A percentile compares a stretch with the other conserved stretches of the same genome.
These are phyloP conservation scores for Pseudogymnoascus sp. DNA, from an alignment of 2,329 filamentous ascomycete genomes.

Conservation along the genomic window DNA sequence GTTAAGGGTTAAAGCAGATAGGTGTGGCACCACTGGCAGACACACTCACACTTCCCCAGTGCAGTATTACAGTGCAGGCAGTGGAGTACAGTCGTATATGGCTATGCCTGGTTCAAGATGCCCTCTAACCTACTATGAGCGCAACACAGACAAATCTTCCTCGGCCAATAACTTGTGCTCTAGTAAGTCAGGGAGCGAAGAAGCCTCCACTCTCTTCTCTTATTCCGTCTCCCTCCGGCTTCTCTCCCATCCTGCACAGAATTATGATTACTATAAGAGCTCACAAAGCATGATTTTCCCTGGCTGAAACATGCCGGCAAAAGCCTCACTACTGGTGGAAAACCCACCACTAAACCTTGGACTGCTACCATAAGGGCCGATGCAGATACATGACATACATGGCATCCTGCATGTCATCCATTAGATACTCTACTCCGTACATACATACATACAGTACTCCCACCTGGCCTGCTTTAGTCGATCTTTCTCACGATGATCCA, in stretches of 20 bases:
- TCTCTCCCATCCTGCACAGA: not conserved
- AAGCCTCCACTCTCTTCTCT: not conserved
- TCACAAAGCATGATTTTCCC: not conserved
- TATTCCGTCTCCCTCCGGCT: not conserved
- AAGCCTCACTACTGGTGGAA: not conserved
- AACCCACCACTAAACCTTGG: not conserved
- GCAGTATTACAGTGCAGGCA: not conserved
- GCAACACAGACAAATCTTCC: not conserved
- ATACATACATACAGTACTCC: not conserved
- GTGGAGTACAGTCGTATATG: not conserved
- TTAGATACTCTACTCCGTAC: not conserved
- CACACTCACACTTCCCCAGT: not conserved
- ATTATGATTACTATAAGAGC: not conserved
- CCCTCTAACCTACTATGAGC: not conserved
- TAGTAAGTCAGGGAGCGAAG: not conserved
- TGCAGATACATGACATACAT: constrained; percentile 5
- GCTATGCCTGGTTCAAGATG: not conserved
- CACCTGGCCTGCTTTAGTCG: constrained; percentile 3
- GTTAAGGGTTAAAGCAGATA: not conserved
- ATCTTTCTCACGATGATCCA: constrained; percentile 4
- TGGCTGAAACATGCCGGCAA: constrained; percentile 2
- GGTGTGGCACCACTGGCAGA: not conserved
- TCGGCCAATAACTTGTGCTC: not conserved
- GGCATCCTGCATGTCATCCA: not conserved
- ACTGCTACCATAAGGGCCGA: not conserved